A percentile compares a stretch with the other conserved stretches of the same genome.
Evolutionary conservation across 164 flowering plant species (phyloP).

Genomic region (Warburgia ugandensis): DNA sequence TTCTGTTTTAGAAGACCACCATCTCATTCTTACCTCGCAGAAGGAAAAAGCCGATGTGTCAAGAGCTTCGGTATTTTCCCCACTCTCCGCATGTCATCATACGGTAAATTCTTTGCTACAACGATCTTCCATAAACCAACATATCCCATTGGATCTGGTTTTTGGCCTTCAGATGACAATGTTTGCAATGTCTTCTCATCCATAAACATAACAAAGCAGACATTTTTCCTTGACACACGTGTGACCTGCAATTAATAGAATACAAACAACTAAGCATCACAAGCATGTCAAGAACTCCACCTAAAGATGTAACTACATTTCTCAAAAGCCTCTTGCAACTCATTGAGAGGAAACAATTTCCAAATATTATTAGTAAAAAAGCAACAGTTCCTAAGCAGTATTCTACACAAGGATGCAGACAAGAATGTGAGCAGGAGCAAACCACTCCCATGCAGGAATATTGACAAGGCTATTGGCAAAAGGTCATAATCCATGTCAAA

Average conservation of each 20-base stretch:
- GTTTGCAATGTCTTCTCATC: conserved; percentile 75
- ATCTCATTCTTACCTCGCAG: conserved; percentile 96
- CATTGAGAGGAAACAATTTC: too few species aligned
- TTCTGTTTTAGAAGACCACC: too few species aligned
- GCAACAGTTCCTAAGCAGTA: too few species aligned
- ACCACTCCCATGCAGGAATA: neutral
- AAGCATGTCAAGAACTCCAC: too few species aligned
- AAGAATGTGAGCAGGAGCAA: too few species aligned
- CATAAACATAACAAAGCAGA: conserved; percentile 91
- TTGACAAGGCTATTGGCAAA: too few species aligned
- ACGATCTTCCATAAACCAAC: conserved; percentile 92
- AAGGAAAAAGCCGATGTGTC: conserved; percentile 89
- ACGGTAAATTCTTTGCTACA: conserved; percentile 85
- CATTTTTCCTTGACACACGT: conserved; percentile 85
- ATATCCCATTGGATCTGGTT: conserved; percentile 61
- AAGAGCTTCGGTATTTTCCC: conserved; percentile 91
- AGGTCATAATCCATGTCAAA: too few species aligned
- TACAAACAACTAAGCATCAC: neutral
- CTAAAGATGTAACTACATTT: too few species aligned
- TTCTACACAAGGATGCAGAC: too few species aligned
- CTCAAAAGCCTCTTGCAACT: too few species aligned
- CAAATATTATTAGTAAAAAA: too few species aligned
- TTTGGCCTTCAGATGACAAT: conserved; percentile 73
- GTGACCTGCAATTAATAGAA: conserved; percentile 50
- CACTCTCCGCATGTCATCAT: conserved; percentile 85